Conservation (phyloP, 345 rosid species). For the Geranium brycei region DNA sequence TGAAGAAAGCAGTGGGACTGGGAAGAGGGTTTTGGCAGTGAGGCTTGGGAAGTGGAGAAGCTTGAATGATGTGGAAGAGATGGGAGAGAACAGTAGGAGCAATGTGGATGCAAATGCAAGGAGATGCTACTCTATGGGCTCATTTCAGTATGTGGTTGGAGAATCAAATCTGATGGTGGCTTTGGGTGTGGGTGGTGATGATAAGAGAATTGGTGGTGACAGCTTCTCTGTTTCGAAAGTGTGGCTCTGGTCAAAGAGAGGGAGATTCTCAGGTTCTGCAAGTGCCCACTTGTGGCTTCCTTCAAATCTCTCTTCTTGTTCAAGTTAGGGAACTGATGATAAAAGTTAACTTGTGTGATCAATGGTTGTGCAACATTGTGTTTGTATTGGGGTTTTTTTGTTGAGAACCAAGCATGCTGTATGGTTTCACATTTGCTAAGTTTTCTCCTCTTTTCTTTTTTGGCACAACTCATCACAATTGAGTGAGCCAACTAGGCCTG, state of each 20-base stretch:
- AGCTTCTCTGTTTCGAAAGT: constrained; percentile 51
- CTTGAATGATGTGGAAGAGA: constrained; percentile 19
- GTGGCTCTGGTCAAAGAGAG: constrained; percentile 53
- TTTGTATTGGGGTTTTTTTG: too few species aligned
- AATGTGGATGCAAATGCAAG: constrained; percentile 34
- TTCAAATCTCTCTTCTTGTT: too few species aligned
- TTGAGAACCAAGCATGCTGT: too few species aligned
- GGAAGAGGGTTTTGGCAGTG: constrained; percentile 35
- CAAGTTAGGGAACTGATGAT: too few species aligned
- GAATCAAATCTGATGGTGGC: constrained; percentile 35
- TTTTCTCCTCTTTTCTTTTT: too few species aligned
- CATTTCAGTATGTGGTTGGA: constrained; percentile 43
- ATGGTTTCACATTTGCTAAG: too few species aligned
- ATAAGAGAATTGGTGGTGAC: constrained; percentile 34
- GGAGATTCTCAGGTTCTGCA: background rate
- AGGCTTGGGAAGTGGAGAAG: constrained; percentile 52
- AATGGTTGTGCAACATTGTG: too few species aligned
- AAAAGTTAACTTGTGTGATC: too few species aligned
- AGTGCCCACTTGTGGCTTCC: too few species aligned
- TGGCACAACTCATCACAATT: too few species aligned
- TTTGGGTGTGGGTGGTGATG: constrained; percentile 23
- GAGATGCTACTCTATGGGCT: constrained; percentile 70
- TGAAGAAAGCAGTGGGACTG: constrained; percentile 4
- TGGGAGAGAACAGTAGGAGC: constrained; percentile 21
- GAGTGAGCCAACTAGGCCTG: too few species aligned